Percentiles rank a stretch among this genome's conserved stretches.
These are phyloP conservation scores for Alternaria arborescens DNA, from an alignment of 2,329 filamentous ascomycete species.

Conservation along the genomic window DNA sequence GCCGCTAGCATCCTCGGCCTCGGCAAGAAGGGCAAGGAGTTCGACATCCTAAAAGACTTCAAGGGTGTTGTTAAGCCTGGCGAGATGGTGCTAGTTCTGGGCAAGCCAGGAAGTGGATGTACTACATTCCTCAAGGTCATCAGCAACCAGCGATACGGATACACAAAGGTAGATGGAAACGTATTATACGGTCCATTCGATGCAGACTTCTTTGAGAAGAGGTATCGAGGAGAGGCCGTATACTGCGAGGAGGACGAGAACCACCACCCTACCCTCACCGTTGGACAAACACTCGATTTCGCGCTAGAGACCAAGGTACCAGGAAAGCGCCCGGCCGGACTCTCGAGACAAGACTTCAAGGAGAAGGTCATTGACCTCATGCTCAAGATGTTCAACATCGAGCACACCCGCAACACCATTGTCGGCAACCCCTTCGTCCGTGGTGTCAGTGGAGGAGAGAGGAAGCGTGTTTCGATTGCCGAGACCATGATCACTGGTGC, in stretches of 20 bases:
- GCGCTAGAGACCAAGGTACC: conserved; percentile 86
- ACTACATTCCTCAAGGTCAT: conserved; percentile 65
- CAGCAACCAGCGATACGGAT: conserved; percentile 65
- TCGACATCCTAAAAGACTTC: conserved; percentile 77
- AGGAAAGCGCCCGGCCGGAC: conserved; percentile 76
- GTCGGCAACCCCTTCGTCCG: conserved; percentile 82
- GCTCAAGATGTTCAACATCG: conserved; percentile 92
- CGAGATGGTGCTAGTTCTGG: conserved; percentile 88
- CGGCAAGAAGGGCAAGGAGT: conserved; percentile 73
- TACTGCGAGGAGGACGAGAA: conserved; percentile 90
- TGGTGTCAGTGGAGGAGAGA: conserved; percentile 80
- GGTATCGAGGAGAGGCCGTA: conserved; percentile 81
- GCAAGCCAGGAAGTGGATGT: conserved; percentile 72
- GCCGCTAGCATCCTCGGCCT: conserved; percentile 69
- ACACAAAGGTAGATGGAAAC: conserved; percentile 71
- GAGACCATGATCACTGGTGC: conserved; percentile 81
- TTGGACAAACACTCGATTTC: conserved; percentile 86
- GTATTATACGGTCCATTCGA: conserved; percentile 80
- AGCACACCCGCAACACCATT: conserved; percentile 84
- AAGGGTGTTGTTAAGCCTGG: conserved; percentile 68
- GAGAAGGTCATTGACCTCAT: conserved; percentile 76
- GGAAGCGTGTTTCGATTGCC: conserved; percentile 82
- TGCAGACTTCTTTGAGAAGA: conserved; percentile 71
- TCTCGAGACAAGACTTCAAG: conserved; percentile 79
- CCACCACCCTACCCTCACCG: conserved; percentile 84